Evolutionary conservation across 2,329 filamentous ascomycete species (phyloP).

Genomic region (Colletotrichum godetiae): DNA sequence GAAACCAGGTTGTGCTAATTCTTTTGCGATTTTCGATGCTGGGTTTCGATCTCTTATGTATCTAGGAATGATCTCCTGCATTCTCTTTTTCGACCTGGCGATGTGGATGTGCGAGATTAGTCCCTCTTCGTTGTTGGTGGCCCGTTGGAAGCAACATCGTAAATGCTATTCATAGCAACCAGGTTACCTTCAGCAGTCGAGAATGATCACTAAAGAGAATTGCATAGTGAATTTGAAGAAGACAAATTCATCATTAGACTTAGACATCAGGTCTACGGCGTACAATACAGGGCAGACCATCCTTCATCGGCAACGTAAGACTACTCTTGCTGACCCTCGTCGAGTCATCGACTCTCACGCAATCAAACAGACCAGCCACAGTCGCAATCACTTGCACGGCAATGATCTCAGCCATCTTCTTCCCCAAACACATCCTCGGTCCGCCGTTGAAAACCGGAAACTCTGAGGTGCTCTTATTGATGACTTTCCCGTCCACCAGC

Average conservation of each 20-base stretch:
- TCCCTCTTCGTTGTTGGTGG: too few relatives aligned
- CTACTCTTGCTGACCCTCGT: conserved; percentile 69
- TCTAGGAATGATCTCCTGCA: neutral
- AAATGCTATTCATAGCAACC: too few relatives aligned
- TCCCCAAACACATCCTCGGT: conserved; percentile 69
- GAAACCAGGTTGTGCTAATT: conserved; percentile 29
- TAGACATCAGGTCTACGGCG: conserved; percentile 28
- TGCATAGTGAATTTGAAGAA: neutral
- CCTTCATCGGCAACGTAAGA: conserved; percentile 73
- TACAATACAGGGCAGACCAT: conserved; percentile 63
- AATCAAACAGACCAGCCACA: conserved; percentile 62
- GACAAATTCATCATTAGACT: neutral
- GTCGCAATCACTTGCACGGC: conserved; percentile 66
- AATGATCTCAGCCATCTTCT: conserved; percentile 72
- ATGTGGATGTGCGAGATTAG: too few relatives aligned
- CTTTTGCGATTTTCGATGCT: neutral
- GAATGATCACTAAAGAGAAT: too few relatives aligned
- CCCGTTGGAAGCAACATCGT: too few relatives aligned
- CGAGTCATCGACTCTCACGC: conserved; percentile 54
- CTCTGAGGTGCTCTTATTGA: conserved; percentile 60
- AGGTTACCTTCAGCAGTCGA: too few relatives aligned
- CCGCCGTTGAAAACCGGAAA: conserved; percentile 76
- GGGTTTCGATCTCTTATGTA: neutral
- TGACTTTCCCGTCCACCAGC: conserved; percentile 56
- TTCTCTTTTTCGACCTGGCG: too few relatives aligned